Percentiles rank a stretch among this genome's conserved stretches.
These are phyloP conservation scores for Venturia oleaginea DNA, from an alignment of 2,329 filamentous ascomycete species.

Conservation along the genomic window DNA sequence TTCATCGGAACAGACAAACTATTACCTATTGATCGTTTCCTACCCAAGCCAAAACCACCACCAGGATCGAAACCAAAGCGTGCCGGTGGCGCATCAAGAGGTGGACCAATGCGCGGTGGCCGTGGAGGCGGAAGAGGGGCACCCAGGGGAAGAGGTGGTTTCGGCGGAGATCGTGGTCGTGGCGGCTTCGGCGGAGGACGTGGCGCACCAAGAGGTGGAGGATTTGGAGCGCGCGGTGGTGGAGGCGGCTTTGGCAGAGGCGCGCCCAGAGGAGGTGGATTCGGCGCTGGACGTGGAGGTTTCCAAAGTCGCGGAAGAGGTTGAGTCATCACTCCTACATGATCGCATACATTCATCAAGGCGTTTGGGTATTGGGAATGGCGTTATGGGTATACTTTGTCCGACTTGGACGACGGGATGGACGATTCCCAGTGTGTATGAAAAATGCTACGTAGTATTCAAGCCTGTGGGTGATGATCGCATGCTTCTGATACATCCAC, in stretches of 20 bases:
- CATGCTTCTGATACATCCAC: neutral
- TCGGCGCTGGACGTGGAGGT: neutral
- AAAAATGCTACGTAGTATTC: neutral
- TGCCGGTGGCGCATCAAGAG: conserved; percentile 50
- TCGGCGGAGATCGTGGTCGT: conserved; percentile 27
- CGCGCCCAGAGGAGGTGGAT: conserved; percentile 27
- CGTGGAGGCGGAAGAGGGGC: conserved; percentile 32
- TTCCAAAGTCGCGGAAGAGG: conserved; percentile 7
- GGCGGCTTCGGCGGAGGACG: conserved; percentile 33
- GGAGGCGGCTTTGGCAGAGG: conserved; percentile 26
- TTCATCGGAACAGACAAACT: conserved; percentile 93
- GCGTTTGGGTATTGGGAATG: neutral
- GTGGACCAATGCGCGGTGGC: conserved; percentile 33
- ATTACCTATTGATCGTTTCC: conserved; percentile 86
- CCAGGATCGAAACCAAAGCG: conserved; percentile 57
- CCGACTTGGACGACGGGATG: neutral
- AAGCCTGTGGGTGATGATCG: neutral
- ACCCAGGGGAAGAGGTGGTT: conserved; percentile 29
- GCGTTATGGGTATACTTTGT: neutral
- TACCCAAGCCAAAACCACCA: conserved; percentile 79
- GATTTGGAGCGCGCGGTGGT: conserved; percentile 44
- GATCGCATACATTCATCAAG: neutral
- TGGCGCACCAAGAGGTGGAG: conserved; percentile 40
- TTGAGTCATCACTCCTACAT: neutral
- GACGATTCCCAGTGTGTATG: conserved; percentile 4